phyloP scores from a whole-genome alignment of 1,284 basidiomycete genomes.

The Uromyces viciae-fabae region DNA sequence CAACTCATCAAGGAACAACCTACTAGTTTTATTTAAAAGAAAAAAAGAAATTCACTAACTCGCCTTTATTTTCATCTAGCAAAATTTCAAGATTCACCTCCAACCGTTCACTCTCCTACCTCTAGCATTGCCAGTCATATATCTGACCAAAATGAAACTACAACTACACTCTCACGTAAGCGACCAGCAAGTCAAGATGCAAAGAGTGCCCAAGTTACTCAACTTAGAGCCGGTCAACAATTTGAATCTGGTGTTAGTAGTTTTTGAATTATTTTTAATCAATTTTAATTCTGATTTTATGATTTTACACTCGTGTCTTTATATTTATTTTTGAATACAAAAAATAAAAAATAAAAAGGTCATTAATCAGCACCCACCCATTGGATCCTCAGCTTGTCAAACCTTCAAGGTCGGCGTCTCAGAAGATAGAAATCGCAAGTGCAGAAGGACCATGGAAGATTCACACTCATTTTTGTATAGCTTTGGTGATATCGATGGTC shows the following conservation, averaged over 20 bases:
- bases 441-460: slow-evolving; percentile 93
- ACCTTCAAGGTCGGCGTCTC: slow-evolving; percentile 73
- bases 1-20: background rate
- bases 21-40: too few species aligned
- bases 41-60: too few species aligned
- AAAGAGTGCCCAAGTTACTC: slow-evolving; percentile 40
- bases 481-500: slow-evolving; percentile 81
- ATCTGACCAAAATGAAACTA: background rate
- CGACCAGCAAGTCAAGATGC: slow-evolving; percentile 22
- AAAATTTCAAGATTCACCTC: slow-evolving; percentile 6
- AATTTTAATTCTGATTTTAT: background rate
- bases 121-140: background rate
- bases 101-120: slow-evolving; percentile 34
- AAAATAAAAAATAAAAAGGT: too few species aligned
- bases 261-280: background rate
- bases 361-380: slow-evolving; percentile 54
- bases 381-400: slow-evolving; percentile 54
- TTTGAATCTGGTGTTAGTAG: slow-evolving; percentile 37
- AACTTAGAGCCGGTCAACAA: slow-evolving; percentile 25
- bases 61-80: background rate
- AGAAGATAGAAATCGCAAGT: slow-evolving; percentile 77
- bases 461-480: slow-evolving; percentile 93
- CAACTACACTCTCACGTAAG: background rate
- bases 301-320: background rate
- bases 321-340: slow-evolving; percentile 34